Base-by-base conservation (phyloP, 495 filamentous ascomycete genomes). In the Aspergillus heteromorphus region DNA sequence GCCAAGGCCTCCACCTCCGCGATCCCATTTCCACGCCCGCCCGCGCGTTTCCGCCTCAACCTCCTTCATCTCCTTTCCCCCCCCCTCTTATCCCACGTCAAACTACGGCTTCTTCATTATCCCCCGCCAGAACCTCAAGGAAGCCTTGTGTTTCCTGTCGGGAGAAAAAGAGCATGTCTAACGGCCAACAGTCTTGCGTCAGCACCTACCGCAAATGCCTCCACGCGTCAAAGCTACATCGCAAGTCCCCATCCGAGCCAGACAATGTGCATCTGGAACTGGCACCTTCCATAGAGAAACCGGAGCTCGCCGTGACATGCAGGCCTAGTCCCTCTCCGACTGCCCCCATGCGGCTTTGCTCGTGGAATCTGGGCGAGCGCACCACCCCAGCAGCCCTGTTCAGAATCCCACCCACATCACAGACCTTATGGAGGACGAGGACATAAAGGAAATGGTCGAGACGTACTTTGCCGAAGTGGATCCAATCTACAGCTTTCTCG, bases 81-180 rank as follows among this genome's bases (percentile, higher is more conserved):
- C n/a, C n/a, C n/a, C n/a, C 13, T 41, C n/a, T 18, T 20, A 45
- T 9, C 19, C 14, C 18, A 9, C 34, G 5, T 1, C 34, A 1
- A 27, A 4, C 7, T 7, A 17, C 40, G n/a, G 2, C 10, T 17
- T 2, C 40, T 16, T 19, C 6, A 17, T 2, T 45, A 20, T 20
- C 42, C 5, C 42, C 42, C 8, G 42, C 13, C 20, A 21, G 72
- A 0, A 27, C 70, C 17, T n/a, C n/a, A n/a, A 66, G 70, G 20
- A 56, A 65, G 8, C 76, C 77, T 9, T 81, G 78, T 57, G 55
- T 67, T 2, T 71, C 78, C 16, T 80, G 78, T 49, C 65, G 72
- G 6, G 63, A 73, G 31, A 68, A 76, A 11, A 79, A 80, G 48
- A 56, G 75, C 4, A 79, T 78, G 65, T 79, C 76, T 54, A 65